Percentiles rank a stretch among this genome's conserved stretches.
phyloP scores from a whole-genome alignment of 345 rosid species.

The Barbarea vulgaris region DNA sequence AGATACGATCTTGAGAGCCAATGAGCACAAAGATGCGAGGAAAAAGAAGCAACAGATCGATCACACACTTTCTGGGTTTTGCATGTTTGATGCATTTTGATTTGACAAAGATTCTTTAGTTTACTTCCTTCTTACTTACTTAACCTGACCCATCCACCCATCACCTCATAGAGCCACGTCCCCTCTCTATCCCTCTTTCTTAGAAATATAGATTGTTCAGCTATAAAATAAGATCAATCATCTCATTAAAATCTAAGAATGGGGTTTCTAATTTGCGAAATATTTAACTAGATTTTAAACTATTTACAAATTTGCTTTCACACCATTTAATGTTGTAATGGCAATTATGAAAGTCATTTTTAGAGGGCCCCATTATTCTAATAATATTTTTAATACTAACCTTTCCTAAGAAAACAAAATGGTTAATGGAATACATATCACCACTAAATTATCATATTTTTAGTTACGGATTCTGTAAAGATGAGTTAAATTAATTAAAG shows the following conservation, averaged over 20 bases:
- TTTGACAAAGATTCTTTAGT: conserved; percentile 31
- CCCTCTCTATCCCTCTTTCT: background rate
- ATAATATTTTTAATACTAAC: background rate
- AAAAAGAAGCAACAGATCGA: conserved; percentile 30
- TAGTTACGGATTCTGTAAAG: background rate
- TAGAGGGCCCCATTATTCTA: background rate
- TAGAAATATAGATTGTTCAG: background rate
- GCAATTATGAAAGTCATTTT: background rate
- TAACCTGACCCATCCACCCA: conserved; percentile 7
- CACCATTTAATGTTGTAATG: background rate
- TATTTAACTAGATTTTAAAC: background rate
- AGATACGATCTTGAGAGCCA: conserved; percentile 36
- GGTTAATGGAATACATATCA: background rate
- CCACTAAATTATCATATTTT: background rate
- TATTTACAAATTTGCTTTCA: conserved; percentile 1
- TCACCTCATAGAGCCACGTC: background rate
- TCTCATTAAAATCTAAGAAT: background rate
- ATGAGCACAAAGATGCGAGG: conserved; percentile 34
- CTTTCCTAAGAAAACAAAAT: background rate
- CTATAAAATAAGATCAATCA: background rate
- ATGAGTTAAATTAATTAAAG: background rate
- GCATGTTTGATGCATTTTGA: conserved; percentile 37
- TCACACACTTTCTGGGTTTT: conserved; percentile 26
- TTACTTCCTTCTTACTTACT: conserved; percentile 27
- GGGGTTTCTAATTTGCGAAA: background rate